phyloP scores from a whole-genome alignment of 768 basidiomycete species.

The Xerocomus potaroensis region DNA sequence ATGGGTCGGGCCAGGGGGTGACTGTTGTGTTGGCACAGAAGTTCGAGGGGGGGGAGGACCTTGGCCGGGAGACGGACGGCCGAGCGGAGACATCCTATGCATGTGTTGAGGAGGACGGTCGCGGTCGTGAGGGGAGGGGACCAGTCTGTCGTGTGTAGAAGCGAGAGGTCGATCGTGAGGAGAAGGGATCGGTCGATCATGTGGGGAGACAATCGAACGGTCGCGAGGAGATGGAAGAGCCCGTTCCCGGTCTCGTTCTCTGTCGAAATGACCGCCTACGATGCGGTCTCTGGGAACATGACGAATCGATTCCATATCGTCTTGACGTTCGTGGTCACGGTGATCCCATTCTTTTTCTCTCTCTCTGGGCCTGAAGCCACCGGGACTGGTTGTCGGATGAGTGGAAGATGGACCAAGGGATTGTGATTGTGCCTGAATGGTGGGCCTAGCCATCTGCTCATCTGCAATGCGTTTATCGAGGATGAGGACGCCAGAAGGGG shows the following conservation, averaged over 20 bases:
- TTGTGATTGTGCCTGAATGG: slow-evolving; percentile 18
- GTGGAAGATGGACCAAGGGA: slow-evolving; percentile 11
- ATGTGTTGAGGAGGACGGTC: slow-evolving; percentile 18
- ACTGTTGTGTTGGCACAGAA: slow-evolving; percentile 17
- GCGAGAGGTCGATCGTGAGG: slow-evolving; percentile 19
- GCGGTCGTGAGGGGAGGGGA: slow-evolving; percentile 26
- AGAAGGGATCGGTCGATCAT: slow-evolving; percentile 20
- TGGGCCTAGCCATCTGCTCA: slow-evolving; percentile 25
- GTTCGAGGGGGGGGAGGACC: slow-evolving; percentile 11
- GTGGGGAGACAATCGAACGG: slow-evolving; percentile 21
- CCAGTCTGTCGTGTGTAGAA: slow-evolving; percentile 20
- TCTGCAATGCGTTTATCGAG: slow-evolving; percentile 31
- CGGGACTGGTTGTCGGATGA: slow-evolving; percentile 22
- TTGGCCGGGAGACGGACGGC: slow-evolving; percentile 19
- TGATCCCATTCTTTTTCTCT: slow-evolving; percentile 26
- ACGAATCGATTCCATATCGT: slow-evolving; percentile 27
- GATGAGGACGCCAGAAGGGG: slow-evolving; percentile 23
- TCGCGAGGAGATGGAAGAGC: slow-evolving; percentile 24
- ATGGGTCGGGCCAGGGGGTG: slow-evolving; percentile 23
- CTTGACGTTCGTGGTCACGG: slow-evolving; percentile 27
- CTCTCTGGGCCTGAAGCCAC: slow-evolving; percentile 23
- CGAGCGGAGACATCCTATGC: slow-evolving; percentile 24
- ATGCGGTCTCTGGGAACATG: slow-evolving; percentile 25
- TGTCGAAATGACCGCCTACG: slow-evolving; percentile 20
- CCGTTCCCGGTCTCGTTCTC: slow-evolving; percentile 26